These are phyloP conservation scores for Diaporthe capsici DNA, from an alignment of 2,329 filamentous ascomycete genomes.

Conservation along the genomic window DNA sequence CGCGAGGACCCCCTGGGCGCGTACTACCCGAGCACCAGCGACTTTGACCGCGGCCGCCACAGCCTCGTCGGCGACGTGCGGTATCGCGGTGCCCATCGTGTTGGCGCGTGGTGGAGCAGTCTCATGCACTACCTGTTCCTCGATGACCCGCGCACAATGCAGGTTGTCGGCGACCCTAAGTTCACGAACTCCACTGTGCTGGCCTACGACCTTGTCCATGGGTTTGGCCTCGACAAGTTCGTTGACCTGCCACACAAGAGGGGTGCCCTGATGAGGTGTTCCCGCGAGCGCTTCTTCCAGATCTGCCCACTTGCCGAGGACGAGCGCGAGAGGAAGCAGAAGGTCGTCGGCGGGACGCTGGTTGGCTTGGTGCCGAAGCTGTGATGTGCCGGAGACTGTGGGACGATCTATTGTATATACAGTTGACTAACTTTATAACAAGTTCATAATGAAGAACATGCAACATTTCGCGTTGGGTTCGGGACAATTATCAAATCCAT, in stretches of 20 bases:
- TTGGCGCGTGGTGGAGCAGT: conserved; percentile 73
- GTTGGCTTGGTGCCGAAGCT: conserved; percentile 69
- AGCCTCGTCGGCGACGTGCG: conserved; percentile 71
- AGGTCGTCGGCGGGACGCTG: conserved; percentile 67
- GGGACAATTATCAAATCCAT: not conserved
- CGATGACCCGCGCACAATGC: conserved; percentile 70
- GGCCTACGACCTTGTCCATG: conserved; percentile 81
- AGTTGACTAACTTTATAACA: not conserved
- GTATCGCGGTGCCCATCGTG: conserved; percentile 72
- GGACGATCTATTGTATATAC: not conserved
- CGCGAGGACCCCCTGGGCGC: conserved; percentile 70
- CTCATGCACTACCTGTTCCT: conserved; percentile 75
- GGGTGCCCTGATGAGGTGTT: conserved; percentile 75
- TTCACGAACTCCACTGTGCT: conserved; percentile 78
- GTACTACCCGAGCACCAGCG: conserved; percentile 65
- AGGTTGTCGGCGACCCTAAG: conserved; percentile 79
- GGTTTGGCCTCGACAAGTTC: conserved; percentile 79
- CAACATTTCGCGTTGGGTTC: too few species aligned
- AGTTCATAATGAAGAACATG: not conserved
- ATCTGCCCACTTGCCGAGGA: conserved; percentile 69
- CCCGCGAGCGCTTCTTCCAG: conserved; percentile 79
- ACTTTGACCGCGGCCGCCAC: conserved; percentile 72
- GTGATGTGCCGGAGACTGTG: conserved; percentile 47
- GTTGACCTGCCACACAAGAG: conserved; percentile 81
- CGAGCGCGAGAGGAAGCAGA: conserved; percentile 57